Evolutionary conservation across 2,329 filamentous ascomycete species (phyloP).

Genomic region (Ophiosphaerella narmari): DNA sequence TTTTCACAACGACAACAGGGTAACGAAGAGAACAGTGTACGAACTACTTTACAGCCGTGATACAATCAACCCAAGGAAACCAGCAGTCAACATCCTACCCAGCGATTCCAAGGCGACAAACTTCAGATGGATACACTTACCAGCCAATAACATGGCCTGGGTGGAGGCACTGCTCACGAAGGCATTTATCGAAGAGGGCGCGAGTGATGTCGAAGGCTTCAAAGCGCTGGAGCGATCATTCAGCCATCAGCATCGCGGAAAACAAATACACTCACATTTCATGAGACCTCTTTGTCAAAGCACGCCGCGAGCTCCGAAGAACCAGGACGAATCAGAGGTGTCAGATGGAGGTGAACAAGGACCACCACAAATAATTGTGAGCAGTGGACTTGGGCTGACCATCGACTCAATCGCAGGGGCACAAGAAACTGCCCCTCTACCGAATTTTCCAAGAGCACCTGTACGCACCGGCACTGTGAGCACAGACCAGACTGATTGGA

Average conservation of each 20-base stretch:
- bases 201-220: slow-evolving; percentile 66
- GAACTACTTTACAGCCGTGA: slow-evolving; percentile 45
- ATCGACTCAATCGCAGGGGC: slow-evolving; percentile 26
- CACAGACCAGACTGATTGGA: slow-evolving; percentile 42
- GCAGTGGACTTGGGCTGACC: slow-evolving; percentile 28
- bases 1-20: slow-evolving; percentile 43
- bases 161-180: slow-evolving; percentile 67
- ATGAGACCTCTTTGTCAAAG: slow-evolving; percentile 65
- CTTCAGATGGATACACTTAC: slow-evolving; percentile 54
- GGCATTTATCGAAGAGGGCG: slow-evolving; percentile 66
- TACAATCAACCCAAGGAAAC: slow-evolving; percentile 38
- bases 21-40: slow-evolving; percentile 37
- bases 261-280: slow-evolving; percentile 63
- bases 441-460: slow-evolving; percentile 28
- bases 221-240: slow-evolving; percentile 66
- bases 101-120: slow-evolving; percentile 47
- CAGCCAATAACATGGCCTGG: slow-evolving; percentile 62
- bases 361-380: slow-evolving; percentile 36
- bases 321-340: slow-evolving; percentile 39
- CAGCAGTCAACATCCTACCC: slow-evolving; percentile 44
- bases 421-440: slow-evolving; percentile 18
- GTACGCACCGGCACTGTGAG: slow-evolving; percentile 36
- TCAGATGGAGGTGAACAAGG: slow-evolving; percentile 38
- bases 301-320: slow-evolving; percentile 42
- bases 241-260: slow-evolving; percentile 64